A percentile compares a stretch with the other conserved stretches of the same genome.
These are phyloP conservation scores for Letharia lupina DNA, from an alignment of 495 filamentous ascomycete species.

Conservation along the genomic window DNA sequence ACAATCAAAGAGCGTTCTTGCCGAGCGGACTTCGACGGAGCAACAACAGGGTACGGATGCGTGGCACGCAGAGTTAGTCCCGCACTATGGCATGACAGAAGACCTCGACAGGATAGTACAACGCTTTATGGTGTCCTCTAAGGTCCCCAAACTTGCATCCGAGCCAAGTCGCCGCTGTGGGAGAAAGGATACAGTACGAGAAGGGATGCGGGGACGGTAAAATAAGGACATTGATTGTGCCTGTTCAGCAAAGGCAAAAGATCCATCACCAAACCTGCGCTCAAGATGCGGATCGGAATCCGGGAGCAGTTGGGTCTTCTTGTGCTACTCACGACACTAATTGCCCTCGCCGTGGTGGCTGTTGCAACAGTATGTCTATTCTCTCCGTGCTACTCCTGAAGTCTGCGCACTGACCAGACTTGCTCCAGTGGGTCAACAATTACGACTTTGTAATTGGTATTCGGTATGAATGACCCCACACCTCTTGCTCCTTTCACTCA, in stretches of 20 bases:
- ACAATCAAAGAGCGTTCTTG: not conserved
- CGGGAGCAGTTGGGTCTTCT: constrained; percentile 71
- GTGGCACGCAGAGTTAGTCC: not conserved
- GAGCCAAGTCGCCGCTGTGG: not conserved
- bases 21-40: constrained; percentile 14
- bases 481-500: not conserved
- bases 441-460: constrained; percentile 64
- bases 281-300: constrained; percentile 73
- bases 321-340: constrained; percentile 59
- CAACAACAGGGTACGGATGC: constrained; percentile 1
- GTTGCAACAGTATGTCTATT: constrained; percentile 49
- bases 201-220: not conserved
- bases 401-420: not conserved
- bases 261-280: not conserved
- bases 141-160: not conserved
- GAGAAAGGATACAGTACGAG: not conserved
- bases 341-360: constrained; percentile 56
- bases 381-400: not conserved
- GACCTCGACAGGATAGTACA: not conserved
- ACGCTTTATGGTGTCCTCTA: constrained; percentile 3
- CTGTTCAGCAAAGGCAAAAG: not conserved
- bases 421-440: constrained; percentile 56
- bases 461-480: constrained; percentile 34
- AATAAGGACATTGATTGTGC: not conserved
- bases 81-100: constrained; percentile 1